Percentiles rank a stretch among this genome's conserved stretches.
Conservation (phyloP, 2,329 filamentous ascomycete species). For the Phialemonium atrogriseum region DNA sequence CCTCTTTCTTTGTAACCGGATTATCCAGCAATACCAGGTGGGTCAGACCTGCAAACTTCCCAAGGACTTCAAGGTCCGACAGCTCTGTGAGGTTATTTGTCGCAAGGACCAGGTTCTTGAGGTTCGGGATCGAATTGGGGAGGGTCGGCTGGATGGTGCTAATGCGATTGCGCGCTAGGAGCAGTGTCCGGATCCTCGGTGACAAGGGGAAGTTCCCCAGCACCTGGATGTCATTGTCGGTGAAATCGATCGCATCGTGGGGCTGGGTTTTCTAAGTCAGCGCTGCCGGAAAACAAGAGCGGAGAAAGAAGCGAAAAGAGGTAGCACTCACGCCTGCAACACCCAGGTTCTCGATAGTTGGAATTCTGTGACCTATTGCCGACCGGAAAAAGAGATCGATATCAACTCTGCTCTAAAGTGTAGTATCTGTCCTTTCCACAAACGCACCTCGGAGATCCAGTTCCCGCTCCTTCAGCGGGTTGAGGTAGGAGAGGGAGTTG, state of each 20-base stretch:
- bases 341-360: constrained; percentile 94
- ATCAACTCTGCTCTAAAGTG: constrained; percentile 84
- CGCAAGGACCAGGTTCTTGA: constrained; percentile 74
- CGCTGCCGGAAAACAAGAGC: not conserved
- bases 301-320: constrained; percentile 3
- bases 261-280: constrained; percentile 45
- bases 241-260: constrained; percentile 95
- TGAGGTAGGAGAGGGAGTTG: constrained; percentile 94
- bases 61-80: constrained; percentile 77
- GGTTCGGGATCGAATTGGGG: constrained; percentile 67
- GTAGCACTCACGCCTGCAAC: constrained; percentile 68
- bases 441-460: constrained; percentile 97
- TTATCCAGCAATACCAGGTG: constrained; percentile 81
- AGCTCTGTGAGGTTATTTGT: constrained; percentile 78
- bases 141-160: constrained; percentile 70
- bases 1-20: constrained; percentile 87
- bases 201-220: constrained; percentile 90
- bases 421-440: constrained; percentile 95
- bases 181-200: constrained; percentile 76
- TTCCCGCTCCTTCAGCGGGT: constrained; percentile 97
- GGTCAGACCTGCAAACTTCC: constrained; percentile 59
- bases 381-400: constrained; percentile 46
- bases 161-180: constrained; percentile 85
- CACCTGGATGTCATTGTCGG: constrained; percentile 90
- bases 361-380: constrained; percentile 89